A percentile compares a stretch with the other conserved stretches of the same genome.
Conservation (phyloP, 352 stramenopile genomes). For the Phytophthora pluvialis region DNA sequence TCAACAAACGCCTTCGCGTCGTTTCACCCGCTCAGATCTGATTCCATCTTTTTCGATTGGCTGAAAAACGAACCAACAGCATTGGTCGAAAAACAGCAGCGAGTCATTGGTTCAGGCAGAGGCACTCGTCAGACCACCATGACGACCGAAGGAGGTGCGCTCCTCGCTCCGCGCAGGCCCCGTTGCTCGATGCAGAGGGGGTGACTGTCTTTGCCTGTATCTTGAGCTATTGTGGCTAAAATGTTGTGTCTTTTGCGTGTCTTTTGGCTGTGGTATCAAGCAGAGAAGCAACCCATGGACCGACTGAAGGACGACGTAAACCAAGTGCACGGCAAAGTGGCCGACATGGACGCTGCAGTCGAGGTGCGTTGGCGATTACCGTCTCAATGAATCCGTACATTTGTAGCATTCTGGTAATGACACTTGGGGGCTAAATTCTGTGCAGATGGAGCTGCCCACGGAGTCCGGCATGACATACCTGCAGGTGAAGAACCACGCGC, state of each 20-base stretch:
- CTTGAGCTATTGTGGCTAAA: not conserved
- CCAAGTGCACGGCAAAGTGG: slow-evolving; percentile 67
- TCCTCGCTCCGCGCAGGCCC: slow-evolving; percentile 8
- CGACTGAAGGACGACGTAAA: slow-evolving; percentile 61
- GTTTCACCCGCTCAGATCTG: slow-evolving; percentile 26
- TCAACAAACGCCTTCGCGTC: slow-evolving; percentile 4
- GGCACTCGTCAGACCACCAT: slow-evolving; percentile 26
- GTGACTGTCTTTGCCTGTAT: slow-evolving; percentile 2
- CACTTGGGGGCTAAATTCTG: not conserved
- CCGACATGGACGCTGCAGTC: slow-evolving; percentile 47
- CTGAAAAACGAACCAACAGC: slow-evolving; percentile 13
- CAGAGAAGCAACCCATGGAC: slow-evolving; percentile 52
- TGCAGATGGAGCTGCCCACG: slow-evolving; percentile 65
- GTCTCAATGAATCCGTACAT: not conserved
- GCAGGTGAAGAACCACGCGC: slow-evolving; percentile 89
- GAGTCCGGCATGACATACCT: slow-evolving; percentile 77
- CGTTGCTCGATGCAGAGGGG: not conserved
- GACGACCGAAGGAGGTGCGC: slow-evolving; percentile 46
- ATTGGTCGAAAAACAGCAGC: slow-evolving; percentile 8
- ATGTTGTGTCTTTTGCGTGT: slow-evolving; percentile 11
- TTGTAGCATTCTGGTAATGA: not conserved
- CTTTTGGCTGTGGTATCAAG: slow-evolving; percentile 22
- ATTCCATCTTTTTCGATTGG: slow-evolving; percentile 31
- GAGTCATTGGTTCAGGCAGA: slow-evolving; percentile 18
- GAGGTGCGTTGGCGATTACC: slow-evolving; percentile 35